Conservation (phyloP, 179 eudicot species). For the Dionaea muscipula region DNA sequence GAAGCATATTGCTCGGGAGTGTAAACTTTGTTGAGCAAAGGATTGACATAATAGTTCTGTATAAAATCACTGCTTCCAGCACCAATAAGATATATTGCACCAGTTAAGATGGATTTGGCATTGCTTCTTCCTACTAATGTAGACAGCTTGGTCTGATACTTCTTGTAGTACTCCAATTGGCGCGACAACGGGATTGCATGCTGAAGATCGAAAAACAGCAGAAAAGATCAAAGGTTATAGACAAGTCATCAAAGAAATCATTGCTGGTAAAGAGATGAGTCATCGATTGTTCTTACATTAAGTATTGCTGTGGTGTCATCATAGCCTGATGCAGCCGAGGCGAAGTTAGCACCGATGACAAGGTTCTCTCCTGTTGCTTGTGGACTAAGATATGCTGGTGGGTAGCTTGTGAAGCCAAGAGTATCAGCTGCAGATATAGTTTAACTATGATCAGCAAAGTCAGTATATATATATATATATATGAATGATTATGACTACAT, state of each 20-base stretch:
- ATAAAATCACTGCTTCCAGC: conserved; percentile 78
- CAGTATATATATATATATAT: too few relatives aligned
- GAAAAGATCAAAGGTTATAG: not conserved
- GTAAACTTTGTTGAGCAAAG: conserved; percentile 41
- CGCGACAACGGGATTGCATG: conserved; percentile 72
- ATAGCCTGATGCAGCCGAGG: conserved; percentile 85
- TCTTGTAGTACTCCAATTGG: conserved; percentile 64
- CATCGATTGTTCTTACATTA: conserved; percentile 24
- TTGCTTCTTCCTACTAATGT: conserved; percentile 50
- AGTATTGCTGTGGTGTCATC: conserved; percentile 63
- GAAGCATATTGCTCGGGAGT: conserved; percentile 71
- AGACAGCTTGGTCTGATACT: conserved; percentile 64
- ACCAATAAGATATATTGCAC: conserved; percentile 45
- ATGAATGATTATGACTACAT: too few relatives aligned
- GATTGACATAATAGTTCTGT: conserved; percentile 83
- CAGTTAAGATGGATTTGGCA: conserved; percentile 54
- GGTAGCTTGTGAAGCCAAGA: conserved; percentile 60
- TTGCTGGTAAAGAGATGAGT: too few relatives aligned
- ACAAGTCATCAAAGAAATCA: not conserved
- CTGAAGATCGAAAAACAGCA: conserved; percentile 24
- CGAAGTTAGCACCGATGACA: conserved; percentile 77
- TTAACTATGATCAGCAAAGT: not conserved
- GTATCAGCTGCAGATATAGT: conserved; percentile 49
- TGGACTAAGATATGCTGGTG: conserved; percentile 87
- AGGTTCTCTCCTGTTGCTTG: conserved; percentile 77